These are phyloP conservation scores for Coffea eugenioides DNA, from an alignment of 257 asterid genomes.

Conservation along the genomic window DNA sequence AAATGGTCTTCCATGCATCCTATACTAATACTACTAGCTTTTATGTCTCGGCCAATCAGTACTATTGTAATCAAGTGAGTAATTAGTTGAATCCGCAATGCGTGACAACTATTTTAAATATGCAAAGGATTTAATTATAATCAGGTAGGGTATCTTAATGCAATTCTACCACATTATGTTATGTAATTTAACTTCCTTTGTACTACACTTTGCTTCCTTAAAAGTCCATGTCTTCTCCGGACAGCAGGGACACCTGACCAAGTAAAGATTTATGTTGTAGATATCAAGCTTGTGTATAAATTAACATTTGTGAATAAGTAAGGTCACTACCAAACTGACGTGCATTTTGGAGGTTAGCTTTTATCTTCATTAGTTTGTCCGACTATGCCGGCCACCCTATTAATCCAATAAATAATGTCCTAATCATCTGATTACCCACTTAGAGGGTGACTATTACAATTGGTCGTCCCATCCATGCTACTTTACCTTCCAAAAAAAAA, in stretches of 20 bases:
- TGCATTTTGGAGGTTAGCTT: conserved; percentile 38
- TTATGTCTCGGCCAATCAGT: not conserved
- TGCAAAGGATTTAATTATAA: too few species aligned
- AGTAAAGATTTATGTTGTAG: not conserved
- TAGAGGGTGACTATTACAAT: conserved; percentile 12
- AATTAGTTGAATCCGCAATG: not conserved
- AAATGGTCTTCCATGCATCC: too few species aligned
- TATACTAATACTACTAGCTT: not conserved
- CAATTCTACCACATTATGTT: too few species aligned
- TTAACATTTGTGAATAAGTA: conserved; percentile 8
- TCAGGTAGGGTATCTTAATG: too few species aligned
- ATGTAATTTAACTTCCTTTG: not conserved
- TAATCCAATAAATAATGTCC: conserved; percentile 18
- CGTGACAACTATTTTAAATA: too few species aligned
- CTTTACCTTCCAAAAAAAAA: conserved; percentile 30
- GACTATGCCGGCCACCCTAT: conserved; percentile 69
- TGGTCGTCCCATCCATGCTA: conserved; percentile 1
- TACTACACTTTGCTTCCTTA: not conserved
- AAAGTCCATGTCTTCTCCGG: not conserved
- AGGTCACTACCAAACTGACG: conserved; percentile 51
- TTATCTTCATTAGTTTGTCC: conserved; percentile 46
- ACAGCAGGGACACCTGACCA: not conserved
- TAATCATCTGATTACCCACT: conserved; percentile 2
- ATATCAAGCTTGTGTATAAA: not conserved
- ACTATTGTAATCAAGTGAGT: not conserved